phyloP scores from a whole-genome alignment of 2,329 filamentous ascomycete genomes.

The Amesomyces nigricolor region DNA sequence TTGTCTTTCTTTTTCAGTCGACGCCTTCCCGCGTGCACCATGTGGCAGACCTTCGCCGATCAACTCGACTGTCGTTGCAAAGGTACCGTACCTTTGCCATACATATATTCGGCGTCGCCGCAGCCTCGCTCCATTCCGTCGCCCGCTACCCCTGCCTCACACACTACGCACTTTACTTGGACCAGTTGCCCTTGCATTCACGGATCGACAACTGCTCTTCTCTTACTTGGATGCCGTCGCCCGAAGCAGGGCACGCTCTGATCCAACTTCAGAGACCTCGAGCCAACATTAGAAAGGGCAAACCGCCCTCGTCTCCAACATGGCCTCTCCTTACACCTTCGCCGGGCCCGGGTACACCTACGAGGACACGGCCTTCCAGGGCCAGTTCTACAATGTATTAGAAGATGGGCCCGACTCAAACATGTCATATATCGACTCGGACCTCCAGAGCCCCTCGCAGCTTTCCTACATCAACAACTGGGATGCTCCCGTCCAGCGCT shows the following conservation, averaged over 20 bases:
- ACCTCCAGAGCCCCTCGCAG: slow-evolving; percentile 24
- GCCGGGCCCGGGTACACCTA: slow-evolving; percentile 4
- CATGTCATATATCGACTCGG: slow-evolving; percentile 27
- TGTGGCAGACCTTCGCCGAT: slow-evolving; percentile 1
- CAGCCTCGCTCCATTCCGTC: not conserved
- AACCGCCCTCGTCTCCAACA: not conserved
- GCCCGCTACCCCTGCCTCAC: too few relatives aligned
- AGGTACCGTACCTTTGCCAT: not conserved
- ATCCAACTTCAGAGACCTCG: not conserved
- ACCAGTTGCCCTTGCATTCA: too few relatives aligned
- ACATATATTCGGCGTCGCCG: slow-evolving; percentile 8
- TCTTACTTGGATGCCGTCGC: too few relatives aligned
- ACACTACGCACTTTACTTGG: too few relatives aligned
- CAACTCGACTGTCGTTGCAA: not conserved
- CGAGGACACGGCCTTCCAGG: slow-evolving; percentile 9
- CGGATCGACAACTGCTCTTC: too few relatives aligned
- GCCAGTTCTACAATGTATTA: not conserved
- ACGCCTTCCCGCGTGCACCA: slow-evolving; percentile 1
- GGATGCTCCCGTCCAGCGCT: slow-evolving; percentile 28
- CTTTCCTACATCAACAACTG: slow-evolving; percentile 20
- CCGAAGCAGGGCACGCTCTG: too few relatives aligned
- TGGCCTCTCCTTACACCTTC: slow-evolving; percentile 10
- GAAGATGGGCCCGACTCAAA: slow-evolving; percentile 7
- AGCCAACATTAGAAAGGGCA: not conserved
- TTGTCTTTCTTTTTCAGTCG: not conserved